Percentiles rank a stretch among this genome's conserved stretches.
Evolutionary conservation across 1,284 basidiomycete genomes (phyloP).

Genomic region (Mycena citricolor): DNA sequence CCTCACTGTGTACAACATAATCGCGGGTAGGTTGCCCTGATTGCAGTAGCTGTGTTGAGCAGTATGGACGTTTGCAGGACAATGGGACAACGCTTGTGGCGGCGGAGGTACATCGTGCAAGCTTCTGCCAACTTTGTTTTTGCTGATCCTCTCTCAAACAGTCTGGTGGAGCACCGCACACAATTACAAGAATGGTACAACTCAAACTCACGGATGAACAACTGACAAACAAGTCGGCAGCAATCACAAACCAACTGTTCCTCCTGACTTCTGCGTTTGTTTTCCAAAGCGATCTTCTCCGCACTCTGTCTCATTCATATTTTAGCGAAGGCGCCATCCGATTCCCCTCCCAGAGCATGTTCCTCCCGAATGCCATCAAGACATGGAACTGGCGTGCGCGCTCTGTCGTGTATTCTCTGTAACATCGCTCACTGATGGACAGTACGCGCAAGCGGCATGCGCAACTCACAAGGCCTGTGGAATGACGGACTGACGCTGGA

Average conservation of each 20-base stretch:
- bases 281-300: no score
- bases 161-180: constrained; percentile 58
- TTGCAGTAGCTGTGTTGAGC: background rate
- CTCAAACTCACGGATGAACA: background rate
- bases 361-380: constrained; percentile 46
- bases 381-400: constrained; percentile 51
- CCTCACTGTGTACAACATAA: constrained; percentile 46
- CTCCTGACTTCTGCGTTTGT: constrained; percentile 49
- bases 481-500: constrained; percentile 44
- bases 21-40: constrained; percentile 30
- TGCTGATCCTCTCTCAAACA: constrained; percentile 23
- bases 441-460: constrained; percentile 56
- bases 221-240: constrained; percentile 17
- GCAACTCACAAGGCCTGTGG: constrained; percentile 46
- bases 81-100: constrained; percentile 47
- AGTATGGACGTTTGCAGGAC: constrained; percentile 8
- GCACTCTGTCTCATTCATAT: no score
- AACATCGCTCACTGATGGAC: constrained; percentile 35
- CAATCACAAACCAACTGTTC: constrained; percentile 57
- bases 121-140: constrained; percentile 2
- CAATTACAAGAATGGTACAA: constrained; percentile 47
- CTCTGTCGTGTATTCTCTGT: constrained; percentile 1
- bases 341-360: constrained; percentile 35
- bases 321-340: constrained; percentile 44
- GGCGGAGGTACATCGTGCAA: constrained; percentile 37